phyloP scores from a whole-genome alignment of 2,329 filamentous ascomycete genomes.

The Tolypocladium pustulatum region DNA sequence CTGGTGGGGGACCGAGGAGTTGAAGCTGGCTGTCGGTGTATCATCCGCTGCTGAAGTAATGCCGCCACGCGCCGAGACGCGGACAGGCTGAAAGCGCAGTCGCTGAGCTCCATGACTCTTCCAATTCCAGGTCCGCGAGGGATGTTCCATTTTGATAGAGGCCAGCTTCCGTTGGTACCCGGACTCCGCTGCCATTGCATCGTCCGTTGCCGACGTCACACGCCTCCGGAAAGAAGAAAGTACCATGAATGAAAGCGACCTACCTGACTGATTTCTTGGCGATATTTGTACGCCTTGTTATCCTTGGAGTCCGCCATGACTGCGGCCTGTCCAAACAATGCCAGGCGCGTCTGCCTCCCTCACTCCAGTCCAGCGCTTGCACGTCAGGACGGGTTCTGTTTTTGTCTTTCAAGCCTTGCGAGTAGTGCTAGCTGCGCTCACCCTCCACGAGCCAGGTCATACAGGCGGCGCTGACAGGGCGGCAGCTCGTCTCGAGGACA shows the following conservation, averaged over 20 bases:
- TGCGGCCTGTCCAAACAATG: neutral
- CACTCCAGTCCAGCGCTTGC: neutral
- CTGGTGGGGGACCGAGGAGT: neutral
- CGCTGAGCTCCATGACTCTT: neutral
- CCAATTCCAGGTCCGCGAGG: neutral
- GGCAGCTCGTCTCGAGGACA: neutral
- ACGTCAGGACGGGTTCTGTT: neutral
- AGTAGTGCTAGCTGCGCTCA: neutral
- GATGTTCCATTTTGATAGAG: neutral
- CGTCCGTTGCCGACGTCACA: neutral
- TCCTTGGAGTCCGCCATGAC: conserved; percentile 52
- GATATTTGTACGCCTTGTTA: conserved; percentile 67
- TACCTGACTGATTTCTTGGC: conserved; percentile 97
- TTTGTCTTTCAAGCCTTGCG: neutral
- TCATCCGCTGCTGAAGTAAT: neutral
- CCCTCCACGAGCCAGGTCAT: neutral
- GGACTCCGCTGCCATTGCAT: neutral
- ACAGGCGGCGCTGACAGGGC: neutral
- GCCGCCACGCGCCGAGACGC: neutral
- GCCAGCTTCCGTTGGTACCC: neutral
- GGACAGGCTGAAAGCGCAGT: neutral
- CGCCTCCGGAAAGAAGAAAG: neutral
- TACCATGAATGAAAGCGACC: neutral
- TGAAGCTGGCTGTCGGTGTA: neutral
- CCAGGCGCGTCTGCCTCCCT: neutral